Evolutionary conservation across 1,284 basidiomycete genomes (phyloP), one percentile per base, ranked within the genome.

Genomic region (Veloporphyrellus conicus): DNA sequence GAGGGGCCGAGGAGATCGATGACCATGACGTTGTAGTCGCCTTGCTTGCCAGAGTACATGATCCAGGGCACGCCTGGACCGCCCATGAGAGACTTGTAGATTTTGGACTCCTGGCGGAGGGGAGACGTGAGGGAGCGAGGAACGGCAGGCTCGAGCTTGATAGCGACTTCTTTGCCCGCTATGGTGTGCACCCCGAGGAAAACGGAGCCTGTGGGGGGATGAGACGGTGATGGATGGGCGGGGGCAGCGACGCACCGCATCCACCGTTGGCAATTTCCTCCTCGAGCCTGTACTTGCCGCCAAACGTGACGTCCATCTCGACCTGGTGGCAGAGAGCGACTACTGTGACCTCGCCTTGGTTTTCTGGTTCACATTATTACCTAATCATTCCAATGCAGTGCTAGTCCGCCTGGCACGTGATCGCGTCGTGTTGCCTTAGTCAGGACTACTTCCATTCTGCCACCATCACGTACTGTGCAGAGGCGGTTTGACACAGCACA

Each of bases 21-120:
- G 60, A 96, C 90, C 90, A 97, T 91, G 57, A 94, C 92, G 61
- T 96, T 94, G 75, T 93, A 96, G 72, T 94, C 91, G 58, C 93
- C 93, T 63, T 94, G 88, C 60, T 84, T 88, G 23, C 93, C 94
- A 35, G 87, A 94, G 86, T 92, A 96, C 74, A 93, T 82, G 50
- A 96, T 90, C 77, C 92, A 95, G 3, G 94, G 93, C 1, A 97
- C 89, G 41, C 93, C 93, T 36, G 90, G 87, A 46, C 90, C 92
- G 44, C 94, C 93, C 70, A 90, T 90, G 49, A 97, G 82, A 4
- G 89, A 90, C 76, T 92, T 90, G 79, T 93, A 91, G 32, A 93
- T 88, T 68, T 89, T 89, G 38, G 81, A 88, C 66, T 97, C 93
- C 63, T 95, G 93, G 70, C 91, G 89, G 59, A 96, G 81, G 46